Evolutionary conservation across 2,329 filamentous ascomycete species (phyloP).

Genomic region (Cladobotryum protrusum): DNA sequence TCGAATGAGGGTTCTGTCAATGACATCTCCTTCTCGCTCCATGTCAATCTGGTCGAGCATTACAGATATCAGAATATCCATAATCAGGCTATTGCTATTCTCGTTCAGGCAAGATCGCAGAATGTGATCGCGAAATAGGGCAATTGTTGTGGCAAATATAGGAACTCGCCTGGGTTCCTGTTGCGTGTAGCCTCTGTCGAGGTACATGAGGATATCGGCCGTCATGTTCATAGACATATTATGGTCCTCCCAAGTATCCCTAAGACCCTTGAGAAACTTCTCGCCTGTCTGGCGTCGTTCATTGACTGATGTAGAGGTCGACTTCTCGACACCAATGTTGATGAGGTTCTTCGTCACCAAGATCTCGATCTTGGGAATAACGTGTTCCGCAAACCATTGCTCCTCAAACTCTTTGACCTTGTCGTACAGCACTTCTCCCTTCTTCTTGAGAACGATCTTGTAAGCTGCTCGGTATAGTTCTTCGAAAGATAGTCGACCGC

Average conservation of each 20-base stretch:
- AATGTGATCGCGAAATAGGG: slow-evolving; percentile 81
- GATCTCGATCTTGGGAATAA: slow-evolving; percentile 63
- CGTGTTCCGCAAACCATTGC: slow-evolving; percentile 68
- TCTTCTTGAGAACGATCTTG: slow-evolving; percentile 85
- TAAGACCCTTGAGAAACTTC: slow-evolving; percentile 70
- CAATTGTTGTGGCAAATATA: slow-evolving; percentile 80
- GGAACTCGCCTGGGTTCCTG: slow-evolving; percentile 61
- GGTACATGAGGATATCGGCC: slow-evolving; percentile 94
- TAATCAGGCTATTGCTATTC: slow-evolving; percentile 48
- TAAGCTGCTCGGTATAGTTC: slow-evolving; percentile 91
- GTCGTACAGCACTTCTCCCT: slow-evolving; percentile 74
- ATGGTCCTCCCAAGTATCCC: slow-evolving; percentile 80
- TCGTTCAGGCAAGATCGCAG: slow-evolving; percentile 53
- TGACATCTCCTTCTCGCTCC: slow-evolving; percentile 83
- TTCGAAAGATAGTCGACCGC: slow-evolving; percentile 86
- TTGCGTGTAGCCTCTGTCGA: slow-evolving; percentile 77
- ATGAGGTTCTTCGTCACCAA: slow-evolving; percentile 66
- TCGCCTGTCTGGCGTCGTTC: slow-evolving; percentile 78
- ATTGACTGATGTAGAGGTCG: slow-evolving; percentile 57
- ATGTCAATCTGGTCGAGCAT: slow-evolving; percentile 87
- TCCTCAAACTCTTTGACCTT: slow-evolving; percentile 75
- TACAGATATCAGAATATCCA: slow-evolving; percentile 71
- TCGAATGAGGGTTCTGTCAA: slow-evolving; percentile 76
- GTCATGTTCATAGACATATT: slow-evolving; percentile 94
- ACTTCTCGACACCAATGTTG: slow-evolving; percentile 51